These are phyloP conservation scores for Malassezia caprae DNA, from an alignment of 1,284 basidiomycete genomes.

Conservation along the genomic window DNA sequence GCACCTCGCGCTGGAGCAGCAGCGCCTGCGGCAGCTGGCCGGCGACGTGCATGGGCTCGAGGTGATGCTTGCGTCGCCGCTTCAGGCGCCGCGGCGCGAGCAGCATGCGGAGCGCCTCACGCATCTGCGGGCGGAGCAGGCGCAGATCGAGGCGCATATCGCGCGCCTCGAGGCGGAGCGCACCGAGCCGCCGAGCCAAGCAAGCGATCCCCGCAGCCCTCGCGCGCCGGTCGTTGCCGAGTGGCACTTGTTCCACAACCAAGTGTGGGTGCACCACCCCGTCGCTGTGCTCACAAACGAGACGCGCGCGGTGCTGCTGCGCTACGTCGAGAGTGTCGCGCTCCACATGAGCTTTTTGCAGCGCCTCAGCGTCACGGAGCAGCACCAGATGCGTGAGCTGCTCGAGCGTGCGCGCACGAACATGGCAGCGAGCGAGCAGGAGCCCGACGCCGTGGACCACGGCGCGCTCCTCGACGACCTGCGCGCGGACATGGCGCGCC, in stretches of 20 bases:
- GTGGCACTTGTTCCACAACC: constrained; percentile 75
- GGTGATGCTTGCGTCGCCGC: not conserved
- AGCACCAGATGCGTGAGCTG: constrained; percentile 36
- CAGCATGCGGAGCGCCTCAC: not conserved
- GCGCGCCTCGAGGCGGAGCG: constrained; percentile 10
- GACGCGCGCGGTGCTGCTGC: constrained; percentile 71
- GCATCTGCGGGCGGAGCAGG: not conserved
- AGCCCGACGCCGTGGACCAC: not conserved
- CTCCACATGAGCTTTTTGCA: constrained; percentile 69
- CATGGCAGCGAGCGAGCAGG: not conserved
- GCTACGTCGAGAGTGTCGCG: constrained; percentile 77
- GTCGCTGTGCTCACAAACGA: constrained; percentile 69
- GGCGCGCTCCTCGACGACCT: constrained; percentile 41
- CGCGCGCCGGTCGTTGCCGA: constrained; percentile 54
- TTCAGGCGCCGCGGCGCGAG: not conserved
- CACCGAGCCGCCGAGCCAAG: not conserved
- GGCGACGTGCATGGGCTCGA: constrained; percentile 27
- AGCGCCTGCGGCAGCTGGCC: constrained; percentile 50
- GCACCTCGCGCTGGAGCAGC: constrained; percentile 53
- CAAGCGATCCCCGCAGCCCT: no score
- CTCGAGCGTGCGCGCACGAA: constrained; percentile 18
- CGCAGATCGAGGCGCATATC: constrained; percentile 17
- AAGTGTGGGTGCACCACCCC: constrained; percentile 80
- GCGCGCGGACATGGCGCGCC: constrained; percentile 31
- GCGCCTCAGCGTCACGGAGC: constrained; percentile 64